Base-by-base conservation (phyloP, 164 flowering plant species). In the Hamamelis virginiana region DNA sequence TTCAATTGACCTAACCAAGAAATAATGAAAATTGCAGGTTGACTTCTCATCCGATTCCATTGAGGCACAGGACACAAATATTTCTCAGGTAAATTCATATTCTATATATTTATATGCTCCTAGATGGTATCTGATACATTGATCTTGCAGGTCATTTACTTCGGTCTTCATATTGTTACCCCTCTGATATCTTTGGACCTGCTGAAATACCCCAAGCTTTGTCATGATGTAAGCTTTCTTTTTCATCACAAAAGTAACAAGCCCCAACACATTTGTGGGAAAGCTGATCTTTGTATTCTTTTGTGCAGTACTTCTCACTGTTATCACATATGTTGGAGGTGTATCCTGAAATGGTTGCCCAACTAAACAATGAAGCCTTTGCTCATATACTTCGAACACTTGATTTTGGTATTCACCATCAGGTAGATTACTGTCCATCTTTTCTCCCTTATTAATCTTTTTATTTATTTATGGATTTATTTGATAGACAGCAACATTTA, bases 131-230 rank as follows among this genome's bases (percentile, higher is more conserved):
- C 67, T 73, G 8, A 67, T 22, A 9, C 43, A 23, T 61, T 61
- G 19, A 14, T 66, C 52, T 38, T 81, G 77, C 89, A 92, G 97
- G 97, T 95, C 52, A 84, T 95, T 26, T 95, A 78, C 82, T 80
- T 84, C 65, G 98, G 98, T 70, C 85, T 95, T 73, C 96, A 91
- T 80, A 91, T 92, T 69, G 83, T 95, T 27, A 86, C 84, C 46
- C 99, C 99, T 47, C 76, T 92, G 67, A 87, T 95, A 74, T 86
- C 97, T 48, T 50, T 85, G 86, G 98, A 95, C 59, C 80, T 89
- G 77, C 84, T 95, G 74, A 95, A 95, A 68, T 95, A 85, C 75
- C 97, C 97, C 23, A 95, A 95, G 81, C 96, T 95, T 65, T 89
- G 97, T 79, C 81, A 70, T 66, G 92, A 89, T 80, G 99, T 95